Conservation (phyloP, 129 eudicot genomes). For the Ambrosia trifida region DNA sequence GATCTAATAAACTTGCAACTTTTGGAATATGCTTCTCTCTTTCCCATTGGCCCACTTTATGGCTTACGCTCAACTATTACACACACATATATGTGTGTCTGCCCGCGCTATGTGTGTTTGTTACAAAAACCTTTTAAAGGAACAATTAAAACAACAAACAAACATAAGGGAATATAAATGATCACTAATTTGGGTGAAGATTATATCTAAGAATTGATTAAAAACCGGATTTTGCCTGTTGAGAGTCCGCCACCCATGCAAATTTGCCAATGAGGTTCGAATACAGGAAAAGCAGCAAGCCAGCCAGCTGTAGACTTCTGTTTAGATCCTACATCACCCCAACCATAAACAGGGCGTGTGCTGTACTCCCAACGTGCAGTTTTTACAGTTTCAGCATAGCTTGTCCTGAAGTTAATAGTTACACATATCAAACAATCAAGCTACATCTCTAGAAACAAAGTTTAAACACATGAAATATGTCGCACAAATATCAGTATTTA, state of each 20-base stretch:
- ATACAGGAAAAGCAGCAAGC: conserved; percentile 99
- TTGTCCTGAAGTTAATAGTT: conserved; percentile 53
- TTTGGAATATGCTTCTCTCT: neutral
- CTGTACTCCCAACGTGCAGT: conserved; percentile 96
- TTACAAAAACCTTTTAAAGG: neutral
- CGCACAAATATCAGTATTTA: neutral
- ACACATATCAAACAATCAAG: conserved; percentile 22
- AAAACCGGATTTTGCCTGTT: conserved; percentile 52
- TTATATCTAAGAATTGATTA: neutral
- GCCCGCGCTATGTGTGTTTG: neutral
- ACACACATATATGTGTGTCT: no score
- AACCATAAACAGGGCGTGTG: conserved; percentile 91
- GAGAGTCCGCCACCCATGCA: conserved; percentile 99
- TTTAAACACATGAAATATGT: neutral
- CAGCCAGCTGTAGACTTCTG: conserved; percentile 97
- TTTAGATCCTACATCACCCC: conserved; percentile 88
- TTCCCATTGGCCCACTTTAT: neutral
- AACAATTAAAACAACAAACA: conserved; percentile 9
- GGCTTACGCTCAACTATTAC: neutral
- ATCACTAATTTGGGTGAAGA: conserved; percentile 14
- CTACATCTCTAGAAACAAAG: conserved; percentile 12
- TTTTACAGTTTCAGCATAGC: conserved; percentile 67
- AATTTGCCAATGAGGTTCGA: conserved; percentile 99
- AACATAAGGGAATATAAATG: neutral
- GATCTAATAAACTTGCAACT: neutral